Base-by-base conservation (phyloP, 306 rosid species). In the Inga oerstediana region DNA sequence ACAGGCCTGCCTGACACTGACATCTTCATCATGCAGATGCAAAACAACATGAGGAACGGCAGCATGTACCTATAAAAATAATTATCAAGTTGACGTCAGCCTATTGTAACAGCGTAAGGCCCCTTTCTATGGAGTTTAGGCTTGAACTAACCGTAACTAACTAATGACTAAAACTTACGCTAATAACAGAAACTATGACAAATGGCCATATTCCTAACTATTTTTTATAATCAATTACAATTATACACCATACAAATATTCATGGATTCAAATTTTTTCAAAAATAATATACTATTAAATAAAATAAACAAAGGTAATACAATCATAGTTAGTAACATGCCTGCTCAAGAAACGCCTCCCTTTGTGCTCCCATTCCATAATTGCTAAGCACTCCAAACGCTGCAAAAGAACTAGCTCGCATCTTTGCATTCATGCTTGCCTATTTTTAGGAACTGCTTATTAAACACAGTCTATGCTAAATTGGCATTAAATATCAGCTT, bases 281-380 rank as follows among this genome's bases (percentile, higher is more conserved):
- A 71, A 43, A 39, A 71, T 61, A 73, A n/a, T 39, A 49, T 49
- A 49, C 14, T 5, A 44, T 5, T 49, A 71, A 62, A 20, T n/a
- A 61, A 85, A 56, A 10, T 61, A 76, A 49, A 15, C 24, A 61
- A 85, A 45, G 32, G n/a, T 10, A 48, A 10, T 68, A 27, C 17
- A 70, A 81, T 35, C 51, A 78, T 37, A 82, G 61, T 61, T 46
- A 45, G 82, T 68, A 77, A 82, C 74, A 80, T 67, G 94, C 99
- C 99, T 93, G 99, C 94, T 95, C 99, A 76, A 92, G 85, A 90
- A 92, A 95, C 52, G 92, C 87, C 85, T 95, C 99, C 37, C 80
- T 89, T 79, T 85, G 98, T 71, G 86, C 80, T 79, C 97, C 92
- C 44, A 67, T 83, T 82, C 96, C 97, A 76, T 87, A 93, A 77